These are phyloP conservation scores for Leishmania braziliensis DNA, from an alignment of 208 protist genomes.

Conservation along the genomic window DNA sequence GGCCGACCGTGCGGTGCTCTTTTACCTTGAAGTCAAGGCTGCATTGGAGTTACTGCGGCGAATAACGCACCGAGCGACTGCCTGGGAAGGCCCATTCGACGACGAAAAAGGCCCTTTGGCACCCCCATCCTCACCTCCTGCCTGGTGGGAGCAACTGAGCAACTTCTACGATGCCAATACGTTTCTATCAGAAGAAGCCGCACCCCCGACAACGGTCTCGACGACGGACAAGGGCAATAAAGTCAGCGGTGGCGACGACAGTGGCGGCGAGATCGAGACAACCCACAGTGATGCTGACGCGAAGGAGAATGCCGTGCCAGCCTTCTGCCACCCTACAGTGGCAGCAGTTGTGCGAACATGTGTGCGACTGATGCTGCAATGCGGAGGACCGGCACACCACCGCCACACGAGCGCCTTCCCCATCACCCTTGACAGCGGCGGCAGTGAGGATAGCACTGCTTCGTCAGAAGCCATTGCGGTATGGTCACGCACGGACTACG, in stretches of 20 bases:
- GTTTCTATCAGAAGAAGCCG: not conserved
- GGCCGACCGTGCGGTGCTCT: not conserved
- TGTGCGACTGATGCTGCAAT: conserved; percentile 3
- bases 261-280: not conserved
- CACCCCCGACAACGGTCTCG: not conserved
- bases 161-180: conserved; percentile 9
- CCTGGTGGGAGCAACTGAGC: conserved; percentile 6
- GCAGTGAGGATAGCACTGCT: not conserved
- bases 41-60: conserved; percentile 19
- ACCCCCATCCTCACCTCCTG: not conserved
- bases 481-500: conserved; percentile 7
- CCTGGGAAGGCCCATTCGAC: not conserved
- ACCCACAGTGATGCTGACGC: not conserved
- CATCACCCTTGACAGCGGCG: not conserved
- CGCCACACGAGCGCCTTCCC: not conserved
- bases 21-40: conserved; percentile 23
- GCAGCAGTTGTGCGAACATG: conserved; percentile 1
- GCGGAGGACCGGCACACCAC: not conserved
- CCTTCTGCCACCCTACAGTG: conserved; percentile 12
- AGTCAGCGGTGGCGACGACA: not conserved
- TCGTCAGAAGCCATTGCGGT: not conserved
- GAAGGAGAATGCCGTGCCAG: not conserved
- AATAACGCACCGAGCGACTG: not conserved
- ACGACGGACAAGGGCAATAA: not conserved
- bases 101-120: not conserved